Evolutionary conservation across 2,329 filamentous ascomycete genomes (phyloP), one percentile per base, ranked within the genome.

Genomic region (Paraphoma chrysanthemicola): DNA sequence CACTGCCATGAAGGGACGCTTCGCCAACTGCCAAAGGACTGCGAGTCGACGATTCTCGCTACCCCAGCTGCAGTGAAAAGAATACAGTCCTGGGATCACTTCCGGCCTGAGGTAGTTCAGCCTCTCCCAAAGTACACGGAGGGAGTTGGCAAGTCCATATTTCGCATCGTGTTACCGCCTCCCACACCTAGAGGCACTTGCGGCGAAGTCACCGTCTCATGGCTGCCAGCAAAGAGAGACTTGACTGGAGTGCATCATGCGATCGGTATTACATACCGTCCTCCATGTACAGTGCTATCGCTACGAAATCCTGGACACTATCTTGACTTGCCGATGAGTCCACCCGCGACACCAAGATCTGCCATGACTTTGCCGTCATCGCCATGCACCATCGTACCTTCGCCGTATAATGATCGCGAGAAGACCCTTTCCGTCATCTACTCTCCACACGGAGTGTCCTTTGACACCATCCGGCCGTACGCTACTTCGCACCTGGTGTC

Each of bases 1-100:
- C 89, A 91, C 68, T 91, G 89, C 73, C 86, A 92, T 68, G 83
- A 88, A 74, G 81, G 84, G 36, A 91, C 90, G 0, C 79, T 93
- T 12, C 85, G 85, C 38, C 85, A 90, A 60, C 80, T 93, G 5
- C 82, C 86, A 0, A 71, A 78, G 12, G 76, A 80, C 28, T 82
- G 80, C 42, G 83, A 82, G 63, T 86, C 87, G 1, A 78, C 84
- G n/a, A 88, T 92, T 46, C 79, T 91, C 4, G 88, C 88, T 14
- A 87, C 88, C 53, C 85, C 87, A 4, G 78, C 82, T 3, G 87
- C 89, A 4, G 88, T 88, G 36, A 87, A 84, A 62, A 79, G 85
- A 57, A 91, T 92, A 51, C 81, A 80, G 53, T 81, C 84, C 54
- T 92, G 89, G 89, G 86, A 86, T 53, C 82, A 91, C 72, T 92